Percentiles rank a stretch among this genome's conserved stretches.
phyloP scores from a whole-genome alignment of 1,284 basidiomycete genomes.

The Exobasidium rhododendri region DNA sequence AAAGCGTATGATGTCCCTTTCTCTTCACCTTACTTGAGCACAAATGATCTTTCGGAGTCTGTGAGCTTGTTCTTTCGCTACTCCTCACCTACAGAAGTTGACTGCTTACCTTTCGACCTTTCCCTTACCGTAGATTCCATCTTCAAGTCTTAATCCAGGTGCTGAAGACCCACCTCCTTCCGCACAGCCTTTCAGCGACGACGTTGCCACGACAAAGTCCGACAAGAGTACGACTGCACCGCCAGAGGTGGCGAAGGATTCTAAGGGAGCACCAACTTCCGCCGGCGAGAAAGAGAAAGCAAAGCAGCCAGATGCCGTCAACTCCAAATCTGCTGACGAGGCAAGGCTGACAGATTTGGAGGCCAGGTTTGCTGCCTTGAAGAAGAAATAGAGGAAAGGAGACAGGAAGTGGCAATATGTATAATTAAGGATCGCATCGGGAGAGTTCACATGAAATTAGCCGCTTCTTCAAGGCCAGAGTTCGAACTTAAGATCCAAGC shows the following conservation, averaged over 20 bases:
- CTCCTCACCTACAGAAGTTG: no score
- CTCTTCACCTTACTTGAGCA: conserved; percentile 18
- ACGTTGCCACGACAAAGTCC: conserved; percentile 6
- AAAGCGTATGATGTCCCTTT: conserved; percentile 42
- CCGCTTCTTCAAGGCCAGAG: neutral
- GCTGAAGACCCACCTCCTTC: conserved; percentile 5
- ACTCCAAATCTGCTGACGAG: conserved; percentile 9
- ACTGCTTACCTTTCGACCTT: no score
- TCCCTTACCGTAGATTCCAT: neutral
- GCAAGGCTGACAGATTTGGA: conserved; percentile 12
- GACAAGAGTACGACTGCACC: conserved; percentile 1
- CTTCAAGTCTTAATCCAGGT: neutral
- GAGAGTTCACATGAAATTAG: neutral
- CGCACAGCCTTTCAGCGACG: neutral
- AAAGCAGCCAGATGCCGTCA: neutral
- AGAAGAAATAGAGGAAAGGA: conserved; percentile 19
- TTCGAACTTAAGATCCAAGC: conserved; percentile 25
- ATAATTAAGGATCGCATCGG: neutral
- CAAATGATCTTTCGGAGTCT: neutral
- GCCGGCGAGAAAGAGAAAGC: conserved; percentile 4
- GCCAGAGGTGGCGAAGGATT: neutral
- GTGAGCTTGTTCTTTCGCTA: neutral
- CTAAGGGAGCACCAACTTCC: conserved; percentile 9
- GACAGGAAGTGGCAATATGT: no score
- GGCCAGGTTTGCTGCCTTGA: conserved; percentile 17